Conservation (phyloP, 2,329 filamentous ascomycete genomes). For the Fusarium sp. region DNA sequence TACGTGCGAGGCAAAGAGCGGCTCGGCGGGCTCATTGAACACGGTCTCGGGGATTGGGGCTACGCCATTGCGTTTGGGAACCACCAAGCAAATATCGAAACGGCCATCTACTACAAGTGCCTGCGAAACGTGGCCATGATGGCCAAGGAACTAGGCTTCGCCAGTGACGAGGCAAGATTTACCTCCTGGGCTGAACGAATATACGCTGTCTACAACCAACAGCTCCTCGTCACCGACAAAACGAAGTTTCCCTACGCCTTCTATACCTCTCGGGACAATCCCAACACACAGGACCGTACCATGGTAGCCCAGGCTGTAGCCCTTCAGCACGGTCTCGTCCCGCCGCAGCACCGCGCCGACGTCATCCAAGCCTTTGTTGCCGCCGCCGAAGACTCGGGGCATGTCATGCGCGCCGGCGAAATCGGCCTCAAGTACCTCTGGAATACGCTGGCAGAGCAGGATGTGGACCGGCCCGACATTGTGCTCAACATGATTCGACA, state of each 20-base stretch:
- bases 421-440: conserved; percentile 57
- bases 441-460: conserved; percentile 51
- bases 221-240: conserved; percentile 49
- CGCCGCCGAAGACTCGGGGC: conserved; percentile 45
- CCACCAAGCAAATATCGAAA: conserved; percentile 59
- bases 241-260: conserved; percentile 49
- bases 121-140: conserved; percentile 52
- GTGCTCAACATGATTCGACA: conserved; percentile 58
- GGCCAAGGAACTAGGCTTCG: conserved; percentile 46
- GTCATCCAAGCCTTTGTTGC: conserved; percentile 38
- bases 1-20: conserved; percentile 55
- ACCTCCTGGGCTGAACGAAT: conserved; percentile 46
- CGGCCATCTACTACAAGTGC: conserved; percentile 57
- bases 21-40: conserved; percentile 55
- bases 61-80: conserved; percentile 57
- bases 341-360: conserved; percentile 29
- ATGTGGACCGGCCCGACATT: conserved; percentile 54
- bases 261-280: conserved; percentile 53
- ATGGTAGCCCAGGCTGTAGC: conserved; percentile 54
- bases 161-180: conserved; percentile 42
- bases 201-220: conserved; percentile 48
- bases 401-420: conserved; percentile 54
- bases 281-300: conserved; percentile 48
- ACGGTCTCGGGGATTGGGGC: conserved; percentile 58
- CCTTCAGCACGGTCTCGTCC: conserved; percentile 39